Conservation (phyloP, 208 protist species). For the Leishmania gerbilli region DNA sequence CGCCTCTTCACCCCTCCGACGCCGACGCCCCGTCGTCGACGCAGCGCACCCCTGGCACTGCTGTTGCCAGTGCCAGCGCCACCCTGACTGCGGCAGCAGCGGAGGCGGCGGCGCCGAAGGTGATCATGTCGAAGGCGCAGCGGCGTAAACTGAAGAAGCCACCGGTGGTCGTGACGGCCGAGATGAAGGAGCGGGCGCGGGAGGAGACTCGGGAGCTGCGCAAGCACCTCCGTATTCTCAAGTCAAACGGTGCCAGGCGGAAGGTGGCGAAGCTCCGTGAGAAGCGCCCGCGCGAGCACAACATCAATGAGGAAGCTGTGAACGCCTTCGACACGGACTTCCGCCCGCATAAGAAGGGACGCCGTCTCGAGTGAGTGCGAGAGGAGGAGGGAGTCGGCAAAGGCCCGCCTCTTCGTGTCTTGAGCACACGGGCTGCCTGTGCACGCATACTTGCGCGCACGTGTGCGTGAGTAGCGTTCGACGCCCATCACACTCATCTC, state of each 20-base stretch:
- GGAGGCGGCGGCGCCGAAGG: constrained; percentile 37
- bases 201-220: constrained; percentile 84
- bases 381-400: background rate
- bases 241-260: constrained; percentile 84
- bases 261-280: constrained; percentile 73
- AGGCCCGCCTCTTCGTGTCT: background rate
- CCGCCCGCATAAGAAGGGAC: constrained; percentile 68
- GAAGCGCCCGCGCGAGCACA: constrained; percentile 75
- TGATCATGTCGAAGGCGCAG: constrained; percentile 80
- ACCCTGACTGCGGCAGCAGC: constrained; percentile 1
- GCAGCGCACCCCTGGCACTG: background rate
- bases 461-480: background rate
- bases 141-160: constrained; percentile 80
- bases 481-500: background rate
- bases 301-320: constrained; percentile 62
- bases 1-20: background rate
- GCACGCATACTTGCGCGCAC: background rate
- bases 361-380: constrained; percentile 56
- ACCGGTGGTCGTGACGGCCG: constrained; percentile 66
- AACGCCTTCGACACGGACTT: constrained; percentile 61
- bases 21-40: background rate
- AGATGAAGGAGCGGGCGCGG: constrained; percentile 78
- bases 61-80: background rate
- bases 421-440: background rate
- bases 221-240: constrained; percentile 84